Conservation (phyloP, 2,329 filamentous ascomycete species). For the Paradendryphiella salina region DNA sequence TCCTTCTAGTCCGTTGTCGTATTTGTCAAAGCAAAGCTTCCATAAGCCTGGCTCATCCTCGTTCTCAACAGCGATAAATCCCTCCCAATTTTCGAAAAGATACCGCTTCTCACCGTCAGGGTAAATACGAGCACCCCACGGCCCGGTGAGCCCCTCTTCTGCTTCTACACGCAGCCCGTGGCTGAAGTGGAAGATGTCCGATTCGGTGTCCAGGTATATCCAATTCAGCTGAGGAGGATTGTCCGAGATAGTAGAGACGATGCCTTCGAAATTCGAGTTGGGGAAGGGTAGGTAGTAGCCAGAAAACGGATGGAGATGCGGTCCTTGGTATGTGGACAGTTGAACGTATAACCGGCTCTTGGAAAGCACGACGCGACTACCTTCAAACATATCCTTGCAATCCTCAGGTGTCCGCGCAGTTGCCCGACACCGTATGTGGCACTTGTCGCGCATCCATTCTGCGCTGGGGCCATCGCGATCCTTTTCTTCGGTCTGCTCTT, state of each 20-base stretch:
- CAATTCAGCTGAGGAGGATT: conserved; percentile 67
- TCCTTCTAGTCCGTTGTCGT: conserved; percentile 49
- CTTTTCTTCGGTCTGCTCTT: conserved; percentile 25
- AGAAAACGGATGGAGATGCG: conserved; percentile 49
- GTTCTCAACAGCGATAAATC: conserved; percentile 59
- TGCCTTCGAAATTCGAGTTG: conserved; percentile 49
- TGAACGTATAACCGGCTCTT: conserved; percentile 25
- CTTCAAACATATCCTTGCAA: conserved; percentile 22
- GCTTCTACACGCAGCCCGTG: conserved; percentile 64
- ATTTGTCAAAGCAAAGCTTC: conserved; percentile 55
- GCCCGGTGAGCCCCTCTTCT: conserved; percentile 54
- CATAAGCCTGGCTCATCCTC: conserved; percentile 53
- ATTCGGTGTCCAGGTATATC: conserved; percentile 65
- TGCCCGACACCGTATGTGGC: conserved; percentile 24
- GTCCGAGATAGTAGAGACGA: conserved; percentile 53
- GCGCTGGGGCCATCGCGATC: conserved; percentile 18
- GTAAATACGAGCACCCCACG: conserved; percentile 68
- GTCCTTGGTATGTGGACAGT: conserved; percentile 24
- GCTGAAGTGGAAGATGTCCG: conserved; percentile 42
- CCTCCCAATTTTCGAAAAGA: conserved; percentile 58
- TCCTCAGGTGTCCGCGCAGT: conserved; percentile 22
- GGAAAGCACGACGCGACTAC: conserved; percentile 21
- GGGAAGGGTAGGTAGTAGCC: conserved; percentile 55
- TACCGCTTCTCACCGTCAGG: conserved; percentile 62
- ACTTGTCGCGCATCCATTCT: conserved; percentile 28